These are phyloP conservation scores for Takakia lepidozioides DNA, from an alignment of 225 moss, liverwort and hornwort species.

Conservation along the genomic window DNA sequence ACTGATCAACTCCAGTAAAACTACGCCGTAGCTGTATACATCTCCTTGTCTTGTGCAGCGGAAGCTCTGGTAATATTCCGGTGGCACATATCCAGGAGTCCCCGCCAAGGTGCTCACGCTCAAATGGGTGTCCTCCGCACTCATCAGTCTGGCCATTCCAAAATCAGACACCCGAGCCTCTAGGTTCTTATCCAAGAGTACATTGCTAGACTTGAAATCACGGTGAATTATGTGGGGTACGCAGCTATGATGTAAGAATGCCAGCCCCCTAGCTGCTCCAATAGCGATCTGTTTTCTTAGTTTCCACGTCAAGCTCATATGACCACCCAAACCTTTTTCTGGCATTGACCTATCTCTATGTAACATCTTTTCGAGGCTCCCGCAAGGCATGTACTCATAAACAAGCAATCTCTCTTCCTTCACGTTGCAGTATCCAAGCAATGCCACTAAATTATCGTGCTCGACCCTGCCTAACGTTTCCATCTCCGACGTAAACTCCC, in stretches of 20 bases:
- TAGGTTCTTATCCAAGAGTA: constrained; percentile 1
- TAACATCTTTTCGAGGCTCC: constrained; percentile 4
- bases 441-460: constrained; percentile 2
- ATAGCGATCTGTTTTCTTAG: not conserved
- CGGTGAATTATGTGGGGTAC: constrained; percentile 4
- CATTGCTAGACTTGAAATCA: constrained; percentile 5
- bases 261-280: constrained; percentile 4
- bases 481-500: constrained; percentile 5
- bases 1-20: constrained; percentile 11
- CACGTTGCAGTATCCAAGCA: constrained; percentile 4
- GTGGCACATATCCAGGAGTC: constrained; percentile 16
- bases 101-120: constrained; percentile 12
- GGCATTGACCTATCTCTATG: not conserved
- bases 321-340: not conserved
- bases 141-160: constrained; percentile 10
- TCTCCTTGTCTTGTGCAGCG: constrained; percentile 16
- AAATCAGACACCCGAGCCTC: constrained; percentile 7
- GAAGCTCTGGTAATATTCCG: constrained; percentile 15
- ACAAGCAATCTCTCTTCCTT: constrained; percentile 2
- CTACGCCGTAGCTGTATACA: constrained; percentile 17
- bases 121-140: constrained; percentile 10
- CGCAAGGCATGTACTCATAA: constrained; percentile 4
- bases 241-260: constrained; percentile 4
- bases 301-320: not conserved
- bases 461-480: constrained; percentile 3